Evolutionary conservation across 208 protist genomes (phyloP).

Genomic region (Wallacemonas sp.): DNA sequence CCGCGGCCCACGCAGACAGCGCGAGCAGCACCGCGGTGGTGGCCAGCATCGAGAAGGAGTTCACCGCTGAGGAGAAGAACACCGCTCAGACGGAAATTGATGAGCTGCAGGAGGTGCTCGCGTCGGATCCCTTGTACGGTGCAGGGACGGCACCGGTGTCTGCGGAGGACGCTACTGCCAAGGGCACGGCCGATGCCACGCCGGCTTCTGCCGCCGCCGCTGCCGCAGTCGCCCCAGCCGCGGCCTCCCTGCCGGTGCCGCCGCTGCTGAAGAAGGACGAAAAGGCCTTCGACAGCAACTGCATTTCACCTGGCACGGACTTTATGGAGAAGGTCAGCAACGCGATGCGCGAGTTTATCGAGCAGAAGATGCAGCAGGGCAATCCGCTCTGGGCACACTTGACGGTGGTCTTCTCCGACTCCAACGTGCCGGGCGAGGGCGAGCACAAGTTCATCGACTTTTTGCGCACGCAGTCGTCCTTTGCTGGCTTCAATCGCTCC

Average conservation of each 20-base stretch:
- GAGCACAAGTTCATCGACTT: constrained; percentile 94
- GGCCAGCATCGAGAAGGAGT: constrained; percentile 50
- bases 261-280: constrained; percentile 16
- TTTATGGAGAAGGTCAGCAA: constrained; percentile 97
- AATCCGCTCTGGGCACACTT: constrained; percentile 76
- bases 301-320: constrained; percentile 98
- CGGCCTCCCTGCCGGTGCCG: background rate
- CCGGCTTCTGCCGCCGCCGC: background rate
- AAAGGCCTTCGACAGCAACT: constrained; percentile 96
- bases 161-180: background rate
- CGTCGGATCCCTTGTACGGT: constrained; percentile 61
- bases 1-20: background rate
- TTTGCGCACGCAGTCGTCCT: constrained; percentile 78
- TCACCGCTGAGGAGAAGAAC: constrained; percentile 41
- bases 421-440: constrained; percentile 96
- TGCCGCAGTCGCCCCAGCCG: background rate
- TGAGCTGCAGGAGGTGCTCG: constrained; percentile 39
- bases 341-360: constrained; percentile 66
- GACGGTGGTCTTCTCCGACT: constrained; percentile 94
- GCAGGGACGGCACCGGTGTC: constrained; percentile 5
- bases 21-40: constrained; percentile 23
- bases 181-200: background rate
- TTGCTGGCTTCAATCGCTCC: constrained; percentile 66
- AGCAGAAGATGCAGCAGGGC: constrained; percentile 63
- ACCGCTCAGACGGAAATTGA: constrained; percentile 50